Base-by-base conservation (phyloP, 2,329 filamentous ascomycete genomes). In the Paraconiothyrium brasiliense region DNA sequence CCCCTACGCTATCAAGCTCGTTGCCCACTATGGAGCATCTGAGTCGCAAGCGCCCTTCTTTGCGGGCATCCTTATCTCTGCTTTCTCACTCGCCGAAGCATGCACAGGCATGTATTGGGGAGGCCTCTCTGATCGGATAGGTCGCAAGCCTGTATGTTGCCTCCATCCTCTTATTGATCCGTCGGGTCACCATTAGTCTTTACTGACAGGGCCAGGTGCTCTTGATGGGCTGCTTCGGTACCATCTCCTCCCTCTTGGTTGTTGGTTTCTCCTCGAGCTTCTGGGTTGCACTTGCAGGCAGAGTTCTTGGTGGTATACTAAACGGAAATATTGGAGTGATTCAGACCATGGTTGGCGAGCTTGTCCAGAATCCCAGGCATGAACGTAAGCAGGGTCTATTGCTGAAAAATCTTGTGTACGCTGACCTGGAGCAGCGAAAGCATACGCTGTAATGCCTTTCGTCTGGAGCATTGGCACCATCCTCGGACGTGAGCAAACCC, bases 311-410 rank as follows among this genome's bases (percentile, higher is more conserved):
- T 46, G 93, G 94, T 24, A 84, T 94, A 13, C 84, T 97, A 58
- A 97, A 97, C 77, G 94, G 94, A 61, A 97, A 97, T 74, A 93
- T 97, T 68, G 92, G 91, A 27, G 92, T 95, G 39, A 92, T 95
- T 67, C 76, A 96, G 78, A 97, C 93, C 20, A 96, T 97, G 92
- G 94, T 97, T 14, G 92, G 90, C 32, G 94, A 97, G 78, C 79
- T 97, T 59, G 91, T 96, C 55, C 91, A 86, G 37, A 92, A 90
- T 60, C 92, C 92, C 14, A 91, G 94, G 71, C 92, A 96, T 79
- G 93, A 97, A 80, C 92, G 90, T 92, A 80, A 84, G 89, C 86
- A 34, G 20, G 8, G 3, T 34, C 22, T n/a, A 14, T 9, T 27
- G 16, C 39, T 4, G 11, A 22, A 30, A 14, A 37, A 0, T 7